These are phyloP conservation scores for Blastomyces silverae DNA, from an alignment of 2,329 filamentous ascomycete genomes.

Conservation along the genomic window DNA sequence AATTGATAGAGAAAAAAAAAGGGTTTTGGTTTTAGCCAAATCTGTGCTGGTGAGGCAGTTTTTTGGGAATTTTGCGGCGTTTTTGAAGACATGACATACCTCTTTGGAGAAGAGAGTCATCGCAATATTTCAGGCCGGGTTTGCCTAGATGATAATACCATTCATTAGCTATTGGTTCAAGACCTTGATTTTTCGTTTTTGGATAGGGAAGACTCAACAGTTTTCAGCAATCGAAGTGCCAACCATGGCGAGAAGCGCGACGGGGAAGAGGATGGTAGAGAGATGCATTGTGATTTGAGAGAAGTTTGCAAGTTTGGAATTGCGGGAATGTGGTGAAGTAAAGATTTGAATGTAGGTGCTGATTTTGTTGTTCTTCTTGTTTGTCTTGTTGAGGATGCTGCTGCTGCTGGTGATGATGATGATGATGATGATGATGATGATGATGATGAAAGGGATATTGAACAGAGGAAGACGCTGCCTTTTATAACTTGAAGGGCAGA, in stretches of 20 bases:
- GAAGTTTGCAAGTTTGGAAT: not conserved
- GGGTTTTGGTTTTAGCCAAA: not conserved
- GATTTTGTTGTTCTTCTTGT: not conserved
- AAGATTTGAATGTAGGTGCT: not conserved
- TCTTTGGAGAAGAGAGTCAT: not conserved
- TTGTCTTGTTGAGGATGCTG: not conserved
- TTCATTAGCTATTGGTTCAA: not conserved
- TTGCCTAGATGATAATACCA: not conserved
- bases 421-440: not conserved
- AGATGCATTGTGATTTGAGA: not conserved
- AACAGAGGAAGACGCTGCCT: not conserved
- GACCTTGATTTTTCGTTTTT: not conserved
- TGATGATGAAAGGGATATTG: not conserved
- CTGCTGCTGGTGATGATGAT: not conserved
- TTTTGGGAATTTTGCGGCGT: too few species aligned
- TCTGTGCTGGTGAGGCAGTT: too few species aligned
- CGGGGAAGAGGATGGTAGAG: not conserved
- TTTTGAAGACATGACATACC: not conserved
- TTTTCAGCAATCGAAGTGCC: not conserved
- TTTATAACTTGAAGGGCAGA: not conserved
- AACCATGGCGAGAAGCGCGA: not conserved
- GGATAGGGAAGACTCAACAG: not conserved
- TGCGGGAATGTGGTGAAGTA: not conserved
- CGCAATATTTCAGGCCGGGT: not conserved
- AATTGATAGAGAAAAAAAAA: not conserved